Evolutionary conservation across 345 rosid genomes (phyloP).

Genomic region (Carallia pectinifolia): DNA sequence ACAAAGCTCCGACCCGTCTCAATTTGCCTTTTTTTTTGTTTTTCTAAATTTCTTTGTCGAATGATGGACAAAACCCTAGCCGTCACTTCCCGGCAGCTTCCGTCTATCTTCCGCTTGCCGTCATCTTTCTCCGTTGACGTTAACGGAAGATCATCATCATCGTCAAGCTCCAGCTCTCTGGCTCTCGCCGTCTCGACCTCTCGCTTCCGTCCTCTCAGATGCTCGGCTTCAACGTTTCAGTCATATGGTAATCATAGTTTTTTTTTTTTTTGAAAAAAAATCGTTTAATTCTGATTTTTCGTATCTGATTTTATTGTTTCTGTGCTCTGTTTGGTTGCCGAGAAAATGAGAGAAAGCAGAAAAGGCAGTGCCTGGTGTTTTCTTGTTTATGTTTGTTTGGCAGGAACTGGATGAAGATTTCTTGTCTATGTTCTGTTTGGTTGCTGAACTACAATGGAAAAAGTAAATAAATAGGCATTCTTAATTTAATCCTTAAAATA

Average conservation of each 20-base stretch:
- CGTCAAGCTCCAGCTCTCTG: conserved; percentile 22
- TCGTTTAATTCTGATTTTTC: background rate
- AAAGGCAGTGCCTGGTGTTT: background rate
- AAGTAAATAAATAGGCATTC: background rate
- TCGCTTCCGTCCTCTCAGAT: conserved; percentile 32
- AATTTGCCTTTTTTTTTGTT: background rate
- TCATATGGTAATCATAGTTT: conserved; percentile 36
- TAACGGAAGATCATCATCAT: conserved; percentile 14
- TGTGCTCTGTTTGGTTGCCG: background rate
- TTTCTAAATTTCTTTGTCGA: conserved; percentile 6
- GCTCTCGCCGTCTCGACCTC: conserved; percentile 18
- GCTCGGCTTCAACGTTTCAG: conserved; percentile 45
- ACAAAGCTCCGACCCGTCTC: background rate
- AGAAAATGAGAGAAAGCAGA: background rate
- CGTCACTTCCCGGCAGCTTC: conserved; percentile 28
- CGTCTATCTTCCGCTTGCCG: conserved; percentile 17
- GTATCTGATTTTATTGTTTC: background rate
- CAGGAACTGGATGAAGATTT: too few species aligned
- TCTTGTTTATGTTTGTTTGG: background rate
- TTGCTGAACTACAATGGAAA: conserved; percentile 2
- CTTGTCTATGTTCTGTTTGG: background rate
- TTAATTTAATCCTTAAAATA: background rate
- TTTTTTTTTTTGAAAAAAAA: background rate
- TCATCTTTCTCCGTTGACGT: conserved; percentile 22
- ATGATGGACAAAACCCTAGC: conserved; percentile 45